Evolutionary conservation across 2,329 filamentous ascomycete genomes (phyloP), one percentile per base, ranked within the genome.

Genomic region (Lizonia empirigonia): DNA sequence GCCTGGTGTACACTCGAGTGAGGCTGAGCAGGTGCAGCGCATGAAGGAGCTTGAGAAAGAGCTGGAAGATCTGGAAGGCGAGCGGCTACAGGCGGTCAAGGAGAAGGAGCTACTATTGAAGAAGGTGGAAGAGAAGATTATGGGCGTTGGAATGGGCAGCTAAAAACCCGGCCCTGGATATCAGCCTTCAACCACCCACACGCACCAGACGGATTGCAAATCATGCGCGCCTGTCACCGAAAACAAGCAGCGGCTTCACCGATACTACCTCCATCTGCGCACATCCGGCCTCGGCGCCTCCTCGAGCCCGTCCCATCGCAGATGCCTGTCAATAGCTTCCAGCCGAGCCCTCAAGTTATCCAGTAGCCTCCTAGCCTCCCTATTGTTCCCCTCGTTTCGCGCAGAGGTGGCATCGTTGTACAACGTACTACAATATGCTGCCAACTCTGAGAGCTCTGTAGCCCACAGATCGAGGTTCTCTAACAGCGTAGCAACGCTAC

Each of bases 1-100:
- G 2, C 90, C 90, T 0, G 90, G 90, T 0, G 77, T 94, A 18
- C 87, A 90, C 35, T 89, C 86, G 56, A 93, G 87, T 65, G 88
- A 93, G 70, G 79, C 82, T 56, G 87, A 91, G 65, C 90, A 95
- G 72, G 82, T 89, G 67, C 79, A 82, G 58, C 82, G 83, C 41
- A 78, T 81, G 68, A 63, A 68, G 41, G 74, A 74, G 58, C 54
- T 80, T 53, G 76, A 79, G 63, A 61, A 54, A 32, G 70, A 78
- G 58, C 42, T 80, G 54, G 68, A 73, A 32, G 70, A 72, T 29
- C 62, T 77, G 18, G 77, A 79, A 57, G 63, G 53, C 16, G 72
- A 78, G 67, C 63, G 76, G 42, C 45, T 65, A 44, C 57, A 66
- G 52, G 77, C 77, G 29, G 72, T 77, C 33, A 64, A 53, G 44